Evolutionary conservation across 805 yeast genomes (phyloP).

Genomic region (Pichia scutulata): DNA sequence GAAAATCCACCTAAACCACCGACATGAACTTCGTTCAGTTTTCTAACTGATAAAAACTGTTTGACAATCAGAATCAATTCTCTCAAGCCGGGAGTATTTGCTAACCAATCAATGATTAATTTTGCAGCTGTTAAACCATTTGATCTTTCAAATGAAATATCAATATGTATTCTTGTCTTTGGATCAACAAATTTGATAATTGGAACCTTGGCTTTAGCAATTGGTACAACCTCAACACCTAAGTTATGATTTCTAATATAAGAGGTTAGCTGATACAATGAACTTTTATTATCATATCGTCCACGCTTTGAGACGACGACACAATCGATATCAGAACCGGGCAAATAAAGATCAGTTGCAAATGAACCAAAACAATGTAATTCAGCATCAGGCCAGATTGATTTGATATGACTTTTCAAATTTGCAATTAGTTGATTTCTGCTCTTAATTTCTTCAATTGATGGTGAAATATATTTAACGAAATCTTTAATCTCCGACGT

Average conservation of each 20-base stretch:
- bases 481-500: conserved; percentile 81
- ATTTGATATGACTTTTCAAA: conserved; percentile 43
- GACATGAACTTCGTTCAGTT: conserved; percentile 75
- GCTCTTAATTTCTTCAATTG: conserved; percentile 57
- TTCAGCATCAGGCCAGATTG: conserved; percentile 72
- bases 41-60: conserved; percentile 74
- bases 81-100: conserved; percentile 66
- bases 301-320: conserved; percentile 64
- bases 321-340: conserved; percentile 94
- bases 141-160: conserved; percentile 79
- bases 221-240: conserved; percentile 72
- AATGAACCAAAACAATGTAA: conserved; percentile 87
- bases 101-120: conserved; percentile 67
- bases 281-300: conserved; percentile 53
- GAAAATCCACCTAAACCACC: conserved; percentile 96
- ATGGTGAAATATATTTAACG: conserved; percentile 79
- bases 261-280: conserved; percentile 66
- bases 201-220: conserved; percentile 88
- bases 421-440: conserved; percentile 60
- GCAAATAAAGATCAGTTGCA: conserved; percentile 87
- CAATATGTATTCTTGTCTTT: conserved; percentile 63
- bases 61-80: conserved; percentile 77
- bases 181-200: conserved; percentile 86
- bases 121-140: conserved; percentile 81
- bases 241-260: conserved; percentile 51